Percentiles rank a stretch among this genome's conserved stretches.
phyloP scores from a whole-genome alignment of 2,329 filamentous ascomycete species.

The Colletotrichum sp. region DNA sequence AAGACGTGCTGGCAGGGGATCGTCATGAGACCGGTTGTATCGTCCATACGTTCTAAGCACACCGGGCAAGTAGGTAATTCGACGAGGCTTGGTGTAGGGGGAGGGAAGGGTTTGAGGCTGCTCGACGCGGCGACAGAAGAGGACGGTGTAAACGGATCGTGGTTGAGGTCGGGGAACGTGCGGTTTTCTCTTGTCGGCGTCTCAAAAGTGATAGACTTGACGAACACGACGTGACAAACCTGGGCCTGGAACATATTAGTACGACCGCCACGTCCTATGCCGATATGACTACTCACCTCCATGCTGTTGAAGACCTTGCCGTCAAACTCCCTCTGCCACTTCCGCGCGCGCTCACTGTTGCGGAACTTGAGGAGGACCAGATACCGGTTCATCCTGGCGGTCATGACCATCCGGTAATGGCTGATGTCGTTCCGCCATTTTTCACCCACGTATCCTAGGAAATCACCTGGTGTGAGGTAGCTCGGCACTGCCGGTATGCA shows the following conservation, averaged over 20 bases:
- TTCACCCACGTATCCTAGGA: conserved; percentile 90
- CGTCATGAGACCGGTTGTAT: conserved; percentile 91
- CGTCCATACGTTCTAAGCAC: conserved; percentile 97
- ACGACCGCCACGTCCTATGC: not conserved
- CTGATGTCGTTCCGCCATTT: conserved; percentile 85
- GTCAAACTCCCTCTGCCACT: conserved; percentile 88
- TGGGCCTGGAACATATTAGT: conserved; percentile 63
- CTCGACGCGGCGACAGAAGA: conserved; percentile 41
- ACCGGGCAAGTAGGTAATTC: conserved; percentile 96
- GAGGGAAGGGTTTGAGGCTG: conserved; percentile 64
- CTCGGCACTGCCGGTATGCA: conserved; percentile 95
- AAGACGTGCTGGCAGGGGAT: conserved; percentile 98
- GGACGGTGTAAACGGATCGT: conserved; percentile 67
- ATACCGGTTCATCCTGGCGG: conserved; percentile 86
- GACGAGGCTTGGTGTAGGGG: conserved; percentile 79
- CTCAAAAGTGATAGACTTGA: conserved; percentile 89
- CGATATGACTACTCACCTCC: conserved; percentile 63
- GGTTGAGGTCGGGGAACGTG: conserved; percentile 63
- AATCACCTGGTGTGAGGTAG: conserved; percentile 89
- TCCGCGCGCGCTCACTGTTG: conserved; percentile 72
- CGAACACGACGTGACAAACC: conserved; percentile 92
- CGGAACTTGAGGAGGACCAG: conserved; percentile 96
- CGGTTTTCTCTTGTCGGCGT: conserved; percentile 54
- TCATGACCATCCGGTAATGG: conserved; percentile 94
- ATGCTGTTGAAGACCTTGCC: conserved; percentile 92